Base-by-base conservation (phyloP, 2,329 filamentous ascomycete species). In the Aspergillus phoenicis region DNA sequence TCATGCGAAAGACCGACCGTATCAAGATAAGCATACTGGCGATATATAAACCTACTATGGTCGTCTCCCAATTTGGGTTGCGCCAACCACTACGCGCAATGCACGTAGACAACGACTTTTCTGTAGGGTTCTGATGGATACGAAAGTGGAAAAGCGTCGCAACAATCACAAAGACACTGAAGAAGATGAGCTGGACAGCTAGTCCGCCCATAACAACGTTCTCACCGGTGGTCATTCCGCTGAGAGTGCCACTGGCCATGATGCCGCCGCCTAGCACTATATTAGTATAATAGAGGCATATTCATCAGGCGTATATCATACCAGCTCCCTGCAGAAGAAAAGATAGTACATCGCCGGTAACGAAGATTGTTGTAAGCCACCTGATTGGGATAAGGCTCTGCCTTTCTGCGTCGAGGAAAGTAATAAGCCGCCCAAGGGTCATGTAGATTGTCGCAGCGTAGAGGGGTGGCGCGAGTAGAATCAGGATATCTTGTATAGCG, bases 111-210 rank as follows among this genome's bases (percentile, higher is more conserved):
- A 52, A 10, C 0, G 70, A 66, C 1, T 26, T 60, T 47, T 64
- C 56, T 20, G 73, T 77, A 0, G 77, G 77, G 2, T 64, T 45
- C 4, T 66, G 68, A 3, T 49, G 61, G 11, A 84, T 75, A 3
- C 82, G 75, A 2, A 64, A 55, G 63, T 87, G 81, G 72, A 87
- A 86, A 0, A 83, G 61, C 2, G 78, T 64, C 0, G 83, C 78
- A 1, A 80, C 79, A 4, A 80, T 59, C 38, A 84, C 71, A 66
- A 89, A 89, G 38, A 87, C 72, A 22, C 77, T 79, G 62, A 89
- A 87, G 58, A 84, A 80, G 45, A 84, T 41, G 24, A 89, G 78
- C 68, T 89, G 87, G 15, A 87, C 70, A 33, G 83, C 70, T 2
- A 89, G 74, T 2, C 87, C 86, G 1, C 66, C 81, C 7, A 88